Base-by-base conservation (phyloP, 352 stramenopile genomes). In the Phytophthora crassamura region DNA sequence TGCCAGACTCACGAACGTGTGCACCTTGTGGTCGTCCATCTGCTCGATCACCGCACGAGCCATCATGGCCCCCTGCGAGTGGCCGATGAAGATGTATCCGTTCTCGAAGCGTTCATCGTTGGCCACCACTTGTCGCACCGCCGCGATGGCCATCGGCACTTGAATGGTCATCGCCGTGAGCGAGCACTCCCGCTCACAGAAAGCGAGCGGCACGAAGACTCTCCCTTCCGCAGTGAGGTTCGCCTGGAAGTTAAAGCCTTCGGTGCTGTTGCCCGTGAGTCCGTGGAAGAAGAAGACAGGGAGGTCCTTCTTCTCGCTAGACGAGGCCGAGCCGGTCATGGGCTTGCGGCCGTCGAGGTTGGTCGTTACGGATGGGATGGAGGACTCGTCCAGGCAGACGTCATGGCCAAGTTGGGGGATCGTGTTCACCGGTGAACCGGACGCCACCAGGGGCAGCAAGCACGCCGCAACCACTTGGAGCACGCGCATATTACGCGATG, bases 241-340 rank as follows among this genome's bases (percentile, higher is more conserved):
- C 0, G 64, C 43, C 15, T 69, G 32, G 16, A 74, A 46, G 40
- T 73, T 58, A 59, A 49, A 52, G 4, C 66, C 72, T 30, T 63
- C 47, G 5, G 22, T 60, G n/a, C 48, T 46, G 42, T 78, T 78
- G 15, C 32, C 28, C 1, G 61, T 72, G 46, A 79, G 33, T 9
- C 79, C 72, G 58, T 86, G 79, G 54, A 88, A 86, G 63, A 83
- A 84, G 55, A 88, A 67, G 11, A 83, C 52, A 2, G 78, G 76
- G 1, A 82, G 68, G 41, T 72, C 35, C 22, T 63, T 56, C 45
- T 62, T 63, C 34, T 61, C 59, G 9, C 15, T 69, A 2, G 45
- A 63, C 20, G 42, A 15, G 12, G 20, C 22, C 4, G 41, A 40
- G 20, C 5, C 39, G 4, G 47, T 57, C 7, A 50, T 40, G 2